These are phyloP conservation scores for Parafenestella ontariensis DNA, from an alignment of 2,329 filamentous ascomycete genomes.

Conservation along the genomic window DNA sequence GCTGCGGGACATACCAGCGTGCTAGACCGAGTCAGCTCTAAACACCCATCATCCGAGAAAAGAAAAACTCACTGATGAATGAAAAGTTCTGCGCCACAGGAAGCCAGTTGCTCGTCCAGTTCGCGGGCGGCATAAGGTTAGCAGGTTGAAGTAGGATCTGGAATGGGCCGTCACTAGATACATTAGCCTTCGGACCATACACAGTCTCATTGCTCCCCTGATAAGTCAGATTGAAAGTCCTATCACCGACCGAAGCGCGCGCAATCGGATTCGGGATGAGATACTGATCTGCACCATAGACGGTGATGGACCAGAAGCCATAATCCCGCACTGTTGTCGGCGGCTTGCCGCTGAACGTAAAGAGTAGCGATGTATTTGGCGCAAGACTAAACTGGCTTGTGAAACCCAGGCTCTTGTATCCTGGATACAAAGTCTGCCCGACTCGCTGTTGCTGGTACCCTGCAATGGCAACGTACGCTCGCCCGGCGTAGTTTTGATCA, in stretches of 20 bases:
- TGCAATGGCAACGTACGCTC: slow-evolving; percentile 1
- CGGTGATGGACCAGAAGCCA: neutral
- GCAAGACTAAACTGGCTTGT: slow-evolving; percentile 3
- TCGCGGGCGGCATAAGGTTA: neutral
- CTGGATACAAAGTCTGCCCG: neutral
- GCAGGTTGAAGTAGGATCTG: slow-evolving; percentile 5
- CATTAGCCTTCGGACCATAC: slow-evolving; percentile 1
- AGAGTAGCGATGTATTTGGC: slow-evolving; percentile 1
- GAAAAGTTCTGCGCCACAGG: neutral
- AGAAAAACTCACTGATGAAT: neutral
- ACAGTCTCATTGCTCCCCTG: neutral
- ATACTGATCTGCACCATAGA: neutral
- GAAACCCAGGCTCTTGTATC: neutral
- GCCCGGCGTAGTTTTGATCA: slow-evolving; percentile 3
- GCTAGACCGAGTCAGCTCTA: neutral
- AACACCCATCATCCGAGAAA: neutral
- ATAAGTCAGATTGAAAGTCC: neutral
- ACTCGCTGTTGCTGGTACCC: slow-evolving; percentile 3
- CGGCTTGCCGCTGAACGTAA: slow-evolving; percentile 3
- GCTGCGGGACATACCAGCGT: slow-evolving; percentile 6
- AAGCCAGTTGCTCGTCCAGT: slow-evolving; percentile 3
- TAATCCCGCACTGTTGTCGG: neutral
- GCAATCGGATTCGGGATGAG: neutral
- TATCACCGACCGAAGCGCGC: neutral
- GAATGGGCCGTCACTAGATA: slow-evolving; percentile 1